A percentile compares a stretch with the other conserved stretches of the same genome.
Conservation (phyloP, 768 basidiomycete genomes). For the Candolleomyces aberdarensis region DNA sequence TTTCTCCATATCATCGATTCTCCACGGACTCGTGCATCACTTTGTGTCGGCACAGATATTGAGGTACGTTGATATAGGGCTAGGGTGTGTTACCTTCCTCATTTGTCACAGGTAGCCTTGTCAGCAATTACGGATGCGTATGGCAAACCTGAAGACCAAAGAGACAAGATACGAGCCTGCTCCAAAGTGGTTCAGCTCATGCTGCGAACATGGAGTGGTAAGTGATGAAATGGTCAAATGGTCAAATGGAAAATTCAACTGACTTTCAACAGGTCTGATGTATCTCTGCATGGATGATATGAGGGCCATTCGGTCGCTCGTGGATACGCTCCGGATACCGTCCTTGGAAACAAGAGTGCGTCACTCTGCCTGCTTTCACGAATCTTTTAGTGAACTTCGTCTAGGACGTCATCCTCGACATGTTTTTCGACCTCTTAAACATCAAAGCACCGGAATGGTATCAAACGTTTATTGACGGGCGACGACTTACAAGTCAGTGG, state of each 20-base stretch:
- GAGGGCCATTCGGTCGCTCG: conserved; percentile 77
- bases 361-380: background rate
- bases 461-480: conserved; percentile 86
- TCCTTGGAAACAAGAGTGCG: conserved; percentile 81
- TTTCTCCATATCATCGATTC: conserved; percentile 85
- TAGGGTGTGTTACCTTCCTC: background rate
- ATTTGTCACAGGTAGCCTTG: conserved; percentile 62
- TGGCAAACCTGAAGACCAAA: conserved; percentile 74
- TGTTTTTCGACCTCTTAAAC: conserved; percentile 91
- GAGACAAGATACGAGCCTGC: conserved; percentile 76
- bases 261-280: conserved; percentile 63
- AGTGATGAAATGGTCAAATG: conserved; percentile 20
- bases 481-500: conserved; percentile 73
- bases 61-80: conserved; percentile 55
- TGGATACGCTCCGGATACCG: conserved; percentile 86
- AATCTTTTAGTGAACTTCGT: background rate
- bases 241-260: background rate
- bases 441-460: conserved; percentile 94
- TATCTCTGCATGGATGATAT: conserved; percentile 92
- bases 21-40: conserved; percentile 74
- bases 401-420: conserved; percentile 89
- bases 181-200: conserved; percentile 78
- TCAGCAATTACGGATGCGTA: conserved; percentile 92
- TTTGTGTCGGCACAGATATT: conserved; percentile 81
- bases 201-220: conserved; percentile 93